phyloP scores from a whole-genome alignment of 495 filamentous ascomycete genomes.

The Neurospora hispaniola region DNA sequence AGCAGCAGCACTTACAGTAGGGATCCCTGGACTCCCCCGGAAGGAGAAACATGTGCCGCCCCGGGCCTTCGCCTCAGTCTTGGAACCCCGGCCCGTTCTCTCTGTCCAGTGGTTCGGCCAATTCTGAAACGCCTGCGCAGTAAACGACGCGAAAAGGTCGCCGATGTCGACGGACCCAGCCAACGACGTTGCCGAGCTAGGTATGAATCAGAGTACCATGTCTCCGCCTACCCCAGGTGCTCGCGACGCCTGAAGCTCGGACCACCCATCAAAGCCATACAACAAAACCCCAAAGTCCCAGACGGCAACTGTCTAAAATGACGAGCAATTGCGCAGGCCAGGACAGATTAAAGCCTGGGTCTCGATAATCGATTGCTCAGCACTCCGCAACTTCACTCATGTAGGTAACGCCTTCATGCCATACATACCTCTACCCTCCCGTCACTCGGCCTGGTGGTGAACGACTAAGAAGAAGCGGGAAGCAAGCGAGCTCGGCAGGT shows the following conservation, averaged over 20 bases:
- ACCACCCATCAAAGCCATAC: background rate
- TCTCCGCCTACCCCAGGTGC: background rate
- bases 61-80: background rate
- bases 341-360: background rate
- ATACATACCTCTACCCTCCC: background rate
- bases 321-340: background rate
- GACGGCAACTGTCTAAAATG: background rate
- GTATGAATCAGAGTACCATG: background rate
- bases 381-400: background rate
- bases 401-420: background rate
- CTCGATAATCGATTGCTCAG: background rate
- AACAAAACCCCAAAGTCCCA: background rate
- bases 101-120: background rate
- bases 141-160: background rate
- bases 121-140: background rate
- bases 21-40: background rate
- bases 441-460: background rate
- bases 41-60: background rate
- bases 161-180: background rate
- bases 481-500: background rate
- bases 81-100: background rate
- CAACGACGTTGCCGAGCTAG: background rate
- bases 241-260: background rate
- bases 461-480: background rate
- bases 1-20: background rate